Evolutionary conservation across 352 stramenopile species (phyloP).

Genomic region (Thalassiosira mediterranea): DNA sequence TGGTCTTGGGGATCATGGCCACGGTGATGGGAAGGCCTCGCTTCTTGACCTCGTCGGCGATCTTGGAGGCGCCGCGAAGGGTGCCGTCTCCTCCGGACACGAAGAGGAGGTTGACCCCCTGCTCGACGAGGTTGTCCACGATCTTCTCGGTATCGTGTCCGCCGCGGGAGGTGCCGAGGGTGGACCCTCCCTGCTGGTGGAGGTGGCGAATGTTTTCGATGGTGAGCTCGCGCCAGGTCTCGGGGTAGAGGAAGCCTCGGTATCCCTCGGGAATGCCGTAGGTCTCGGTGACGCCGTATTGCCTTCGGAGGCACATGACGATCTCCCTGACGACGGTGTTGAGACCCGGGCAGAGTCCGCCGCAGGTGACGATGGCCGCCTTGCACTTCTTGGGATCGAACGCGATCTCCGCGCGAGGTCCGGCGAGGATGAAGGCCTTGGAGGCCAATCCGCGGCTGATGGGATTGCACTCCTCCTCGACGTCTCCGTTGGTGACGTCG

Average conservation of each 20-base stretch:
- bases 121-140: constrained; percentile 87
- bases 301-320: constrained; percentile 86
- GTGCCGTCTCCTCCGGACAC: constrained; percentile 95
- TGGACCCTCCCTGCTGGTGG: constrained; percentile 88
- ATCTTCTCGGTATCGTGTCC: constrained; percentile 95
- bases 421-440: constrained; percentile 41
- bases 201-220: constrained; percentile 57
- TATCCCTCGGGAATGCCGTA: constrained; percentile 80
- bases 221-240: constrained; percentile 53
- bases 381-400: constrained; percentile 53
- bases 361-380: constrained; percentile 84
- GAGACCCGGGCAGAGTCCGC: constrained; percentile 89
- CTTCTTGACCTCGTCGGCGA: constrained; percentile 50
- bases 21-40: constrained; percentile 88
- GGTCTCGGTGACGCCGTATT: constrained; percentile 78
- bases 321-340: constrained; percentile 93
- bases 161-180: constrained; percentile 90
- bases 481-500: no score
- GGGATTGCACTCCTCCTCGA: neutral
- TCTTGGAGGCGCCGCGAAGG: constrained; percentile 89
- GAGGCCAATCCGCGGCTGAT: neutral
- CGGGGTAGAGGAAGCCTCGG: constrained; percentile 26
- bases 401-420: constrained; percentile 32
- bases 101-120: constrained; percentile 91
- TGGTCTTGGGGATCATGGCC: constrained; percentile 90